Evolutionary conservation across 805 yeast genomes (phyloP).

Genomic region (Spathaspora passalidarum): DNA sequence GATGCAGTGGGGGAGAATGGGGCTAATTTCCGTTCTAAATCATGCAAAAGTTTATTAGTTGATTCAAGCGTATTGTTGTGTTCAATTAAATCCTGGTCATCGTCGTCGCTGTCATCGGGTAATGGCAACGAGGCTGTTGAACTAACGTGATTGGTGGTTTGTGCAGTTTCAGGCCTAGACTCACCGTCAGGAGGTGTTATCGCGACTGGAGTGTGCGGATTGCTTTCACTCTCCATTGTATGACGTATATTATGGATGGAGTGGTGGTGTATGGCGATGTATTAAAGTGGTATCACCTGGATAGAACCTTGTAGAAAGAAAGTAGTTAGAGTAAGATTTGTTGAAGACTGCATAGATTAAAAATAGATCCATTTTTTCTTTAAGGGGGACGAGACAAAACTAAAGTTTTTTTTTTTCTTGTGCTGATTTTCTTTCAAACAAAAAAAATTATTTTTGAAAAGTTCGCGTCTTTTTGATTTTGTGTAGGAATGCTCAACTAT

Average conservation of each 20-base stretch:
- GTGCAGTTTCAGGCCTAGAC: not conserved
- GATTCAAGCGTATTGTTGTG: conserved; percentile 17
- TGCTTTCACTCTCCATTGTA: not conserved
- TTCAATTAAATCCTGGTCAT: not conserved
- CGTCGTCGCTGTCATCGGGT: not conserved
- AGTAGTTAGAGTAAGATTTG: not conserved
- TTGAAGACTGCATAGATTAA: not conserved
- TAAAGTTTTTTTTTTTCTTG: not conserved
- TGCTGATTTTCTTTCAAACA: not conserved
- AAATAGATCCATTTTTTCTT: not conserved
- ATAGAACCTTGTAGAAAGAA: too few species aligned
- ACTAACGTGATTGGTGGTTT: not conserved
- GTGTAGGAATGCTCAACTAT: too few species aligned
- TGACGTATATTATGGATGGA: not conserved
- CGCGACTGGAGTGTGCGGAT: not conserved
- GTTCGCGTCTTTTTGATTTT: too few species aligned
- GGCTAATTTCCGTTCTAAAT: conserved; percentile 34
- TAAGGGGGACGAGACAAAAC: not conserved
- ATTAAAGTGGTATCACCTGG: too few species aligned
- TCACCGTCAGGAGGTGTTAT: not conserved
- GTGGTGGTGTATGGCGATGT: too few species aligned
- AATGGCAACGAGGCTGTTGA: not conserved
- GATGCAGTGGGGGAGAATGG: conserved; percentile 27
- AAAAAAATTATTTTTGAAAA: too few species aligned
- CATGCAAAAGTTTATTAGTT: conserved; percentile 26